Evolutionary conservation across 139 green algal species (phyloP).

Genomic region (Chlamydomonas eustigma): DNA sequence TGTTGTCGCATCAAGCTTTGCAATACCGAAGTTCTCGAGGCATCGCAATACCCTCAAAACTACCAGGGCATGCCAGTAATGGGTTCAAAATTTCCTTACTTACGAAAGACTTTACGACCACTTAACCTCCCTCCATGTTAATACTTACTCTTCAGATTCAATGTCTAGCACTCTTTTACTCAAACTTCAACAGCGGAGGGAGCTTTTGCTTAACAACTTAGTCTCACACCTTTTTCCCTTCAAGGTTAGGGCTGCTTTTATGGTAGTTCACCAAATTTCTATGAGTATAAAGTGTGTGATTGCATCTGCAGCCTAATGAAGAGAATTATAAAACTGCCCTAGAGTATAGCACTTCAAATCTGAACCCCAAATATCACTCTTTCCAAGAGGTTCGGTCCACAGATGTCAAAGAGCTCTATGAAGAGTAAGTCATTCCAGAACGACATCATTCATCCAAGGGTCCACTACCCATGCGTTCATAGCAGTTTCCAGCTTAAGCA

Average conservation of each 20-base stretch:
- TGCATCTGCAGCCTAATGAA: constrained; percentile 6
- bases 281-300: background rate
- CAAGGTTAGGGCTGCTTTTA: background rate
- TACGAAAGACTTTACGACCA: no score
- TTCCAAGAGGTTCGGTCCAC: constrained; percentile 16
- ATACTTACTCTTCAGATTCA: no score
- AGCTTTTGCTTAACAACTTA: background rate
- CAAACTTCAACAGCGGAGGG: background rate
- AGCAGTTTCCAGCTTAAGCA: background rate
- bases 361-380: constrained; percentile 22
- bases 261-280: background rate
- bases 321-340: constrained; percentile 9
- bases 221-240: background rate
- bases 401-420: constrained; percentile 7
- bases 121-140: no score
- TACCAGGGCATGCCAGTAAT: no score
- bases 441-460: no score
- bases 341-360: constrained; percentile 19
- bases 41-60: no score
- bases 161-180: background rate
- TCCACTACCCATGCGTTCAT: background rate
- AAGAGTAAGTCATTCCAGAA: constrained; percentile 7
- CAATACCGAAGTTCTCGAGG: no score
- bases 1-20: no score
- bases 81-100: no score